These are phyloP conservation scores for Botrytis squamosa DNA, from an alignment of 2,329 filamentous ascomycete genomes.

Conservation along the genomic window DNA sequence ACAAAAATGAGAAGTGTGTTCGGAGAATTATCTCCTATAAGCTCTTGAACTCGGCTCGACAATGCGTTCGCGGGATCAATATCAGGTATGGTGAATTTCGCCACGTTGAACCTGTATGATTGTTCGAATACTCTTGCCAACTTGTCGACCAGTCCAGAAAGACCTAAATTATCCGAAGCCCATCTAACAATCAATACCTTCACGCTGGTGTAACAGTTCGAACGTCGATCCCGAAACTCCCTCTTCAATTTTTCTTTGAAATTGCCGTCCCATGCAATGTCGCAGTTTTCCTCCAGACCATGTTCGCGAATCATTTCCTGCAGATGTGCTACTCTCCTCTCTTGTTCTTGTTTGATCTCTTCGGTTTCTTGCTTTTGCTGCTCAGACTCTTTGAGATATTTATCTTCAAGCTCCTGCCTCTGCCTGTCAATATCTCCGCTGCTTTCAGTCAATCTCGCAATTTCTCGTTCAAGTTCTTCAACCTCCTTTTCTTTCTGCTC, in stretches of 20 bases:
- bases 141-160: not conserved
- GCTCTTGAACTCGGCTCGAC: not conserved
- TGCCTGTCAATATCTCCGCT: not conserved
- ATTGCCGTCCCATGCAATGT: not conserved
- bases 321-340: not conserved
- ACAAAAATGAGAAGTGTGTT: not conserved
- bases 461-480: not conserved
- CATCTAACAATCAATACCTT: not conserved
- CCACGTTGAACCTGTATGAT: not conserved
- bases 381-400: not conserved
- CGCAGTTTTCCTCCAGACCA: not conserved
- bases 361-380: not conserved
- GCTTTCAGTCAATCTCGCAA: not conserved
- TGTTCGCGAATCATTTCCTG: not conserved
- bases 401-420: not conserved
- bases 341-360: not conserved
- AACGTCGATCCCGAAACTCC: not conserved
- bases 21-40: not conserved
- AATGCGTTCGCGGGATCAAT: not conserved
- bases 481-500: not conserved
- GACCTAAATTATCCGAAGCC: not conserved
- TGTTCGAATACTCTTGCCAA: not conserved
- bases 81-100: not conserved
- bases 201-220: not conserved
- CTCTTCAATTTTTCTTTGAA: not conserved